These are phyloP conservation scores for Cinnamomum micranthum DNA, from an alignment of 164 flowering plant genomes.

Conservation along the genomic window DNA sequence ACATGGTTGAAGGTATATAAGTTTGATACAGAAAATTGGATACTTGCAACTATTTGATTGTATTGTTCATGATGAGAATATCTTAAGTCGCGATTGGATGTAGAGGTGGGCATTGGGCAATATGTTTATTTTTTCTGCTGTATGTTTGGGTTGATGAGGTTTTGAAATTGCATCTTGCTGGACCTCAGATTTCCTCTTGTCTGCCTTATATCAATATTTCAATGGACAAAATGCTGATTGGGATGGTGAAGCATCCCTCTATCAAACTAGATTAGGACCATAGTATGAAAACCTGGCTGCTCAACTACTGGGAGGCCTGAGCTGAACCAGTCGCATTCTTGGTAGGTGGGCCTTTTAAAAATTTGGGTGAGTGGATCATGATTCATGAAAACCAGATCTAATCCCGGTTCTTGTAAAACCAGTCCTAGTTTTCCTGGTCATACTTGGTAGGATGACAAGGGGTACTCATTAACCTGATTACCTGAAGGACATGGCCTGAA, in stretches of 20 bases:
- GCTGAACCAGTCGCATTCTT: too few relatives aligned
- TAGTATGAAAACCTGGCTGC: background rate
- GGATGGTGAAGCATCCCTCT: background rate
- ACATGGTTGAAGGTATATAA: conserved; percentile 81
- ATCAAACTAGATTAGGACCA: background rate
- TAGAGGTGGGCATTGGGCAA: background rate
- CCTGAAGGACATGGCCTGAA: too few relatives aligned
- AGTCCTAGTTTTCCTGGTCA: too few relatives aligned
- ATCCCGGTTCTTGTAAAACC: too few relatives aligned
- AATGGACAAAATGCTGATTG: background rate
- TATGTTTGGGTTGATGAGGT: background rate
- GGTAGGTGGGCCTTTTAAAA: too few relatives aligned
- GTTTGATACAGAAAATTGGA: background rate
- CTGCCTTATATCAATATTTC: background rate
- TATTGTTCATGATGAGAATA: background rate
- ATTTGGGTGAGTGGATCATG: too few relatives aligned
- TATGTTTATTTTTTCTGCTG: background rate
- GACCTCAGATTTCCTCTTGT: background rate
- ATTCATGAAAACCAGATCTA: too few relatives aligned
- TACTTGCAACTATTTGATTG: background rate
- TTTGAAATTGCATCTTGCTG: background rate
- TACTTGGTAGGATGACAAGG: too few relatives aligned
- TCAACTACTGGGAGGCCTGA: too few relatives aligned
- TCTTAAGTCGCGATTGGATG: background rate
- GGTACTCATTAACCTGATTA: too few relatives aligned